Evolutionary conservation across 164 flowering plant species (phyloP).

Genomic region (Platanus orientalis): DNA sequence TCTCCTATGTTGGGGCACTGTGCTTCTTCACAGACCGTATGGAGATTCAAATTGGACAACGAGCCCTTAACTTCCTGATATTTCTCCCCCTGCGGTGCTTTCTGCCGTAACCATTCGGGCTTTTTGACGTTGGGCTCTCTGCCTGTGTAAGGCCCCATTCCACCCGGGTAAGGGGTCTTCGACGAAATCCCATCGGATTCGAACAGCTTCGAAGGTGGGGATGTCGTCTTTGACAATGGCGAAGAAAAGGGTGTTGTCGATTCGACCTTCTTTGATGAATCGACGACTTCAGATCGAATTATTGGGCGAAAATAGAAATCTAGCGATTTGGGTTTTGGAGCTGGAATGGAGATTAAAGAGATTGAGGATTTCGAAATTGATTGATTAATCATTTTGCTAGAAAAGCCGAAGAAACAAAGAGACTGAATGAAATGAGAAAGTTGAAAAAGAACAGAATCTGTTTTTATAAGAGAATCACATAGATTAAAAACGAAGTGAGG

Average conservation of each 20-base stretch:
- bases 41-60: conserved; percentile 58
- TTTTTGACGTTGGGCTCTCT: conserved; percentile 82
- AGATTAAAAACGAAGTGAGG: no score
- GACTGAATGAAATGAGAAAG: no score
- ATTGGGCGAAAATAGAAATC: not conserved
- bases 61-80: conserved; percentile 68
- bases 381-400: conserved; percentile 10
- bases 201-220: conserved; percentile 19
- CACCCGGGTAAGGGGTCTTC: conserved; percentile 30
- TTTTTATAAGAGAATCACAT: no score
- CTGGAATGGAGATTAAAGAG: conserved; percentile 14
- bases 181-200: conserved; percentile 20
- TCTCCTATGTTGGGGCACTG: conserved; percentile 97
- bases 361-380: conserved; percentile 19
- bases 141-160: conserved; percentile 72
- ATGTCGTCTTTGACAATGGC: not conserved
- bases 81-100: conserved; percentile 75
- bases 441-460: no score
- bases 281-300: conserved; percentile 19
- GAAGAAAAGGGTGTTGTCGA: not conserved
- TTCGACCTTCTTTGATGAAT: conserved; percentile 14
- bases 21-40: conserved; percentile 95
- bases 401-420: no score
- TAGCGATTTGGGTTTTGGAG: conserved; percentile 13
- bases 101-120: conserved; percentile 86